phyloP scores from a whole-genome alignment of 345 rosid genomes.

The Citrus sp. region DNA sequence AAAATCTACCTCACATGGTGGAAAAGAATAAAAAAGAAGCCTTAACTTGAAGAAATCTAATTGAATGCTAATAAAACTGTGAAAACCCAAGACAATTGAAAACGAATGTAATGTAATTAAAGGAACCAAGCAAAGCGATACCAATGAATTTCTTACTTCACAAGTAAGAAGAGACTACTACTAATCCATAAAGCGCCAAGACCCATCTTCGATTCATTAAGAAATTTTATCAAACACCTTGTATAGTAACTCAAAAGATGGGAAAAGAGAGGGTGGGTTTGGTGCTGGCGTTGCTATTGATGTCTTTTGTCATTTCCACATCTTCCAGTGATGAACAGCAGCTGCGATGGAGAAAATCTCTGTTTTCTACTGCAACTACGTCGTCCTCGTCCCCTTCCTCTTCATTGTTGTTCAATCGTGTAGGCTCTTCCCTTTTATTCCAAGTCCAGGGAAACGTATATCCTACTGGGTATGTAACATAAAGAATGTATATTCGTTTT shows the following conservation, averaged over 20 bases:
- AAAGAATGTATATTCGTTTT: neutral
- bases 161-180: neutral
- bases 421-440: slow-evolving; percentile 47
- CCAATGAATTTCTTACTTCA: neutral
- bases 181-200: neutral
- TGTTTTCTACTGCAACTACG: slow-evolving; percentile 2
- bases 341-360: slow-evolving; percentile 23
- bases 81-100: neutral
- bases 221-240: slow-evolving; percentile 6
- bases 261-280: slow-evolving; percentile 21
- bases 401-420: slow-evolving; percentile 24
- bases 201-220: neutral
- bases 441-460: slow-evolving; percentile 55
- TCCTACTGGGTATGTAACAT: slow-evolving; percentile 36
- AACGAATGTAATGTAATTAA: neutral
- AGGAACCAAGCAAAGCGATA: neutral
- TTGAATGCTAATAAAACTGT: neutral
- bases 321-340: slow-evolving; percentile 10
- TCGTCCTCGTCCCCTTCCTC: slow-evolving; percentile 4
- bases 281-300: neutral
- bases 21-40: neutral
- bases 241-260: slow-evolving; percentile 16
- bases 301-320: slow-evolving; percentile 14
- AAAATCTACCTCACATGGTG: neutral
- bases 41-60: neutral